phyloP scores from a whole-genome alignment of 2,329 filamentous ascomycete species.

The Tolypocladium sp. region DNA sequence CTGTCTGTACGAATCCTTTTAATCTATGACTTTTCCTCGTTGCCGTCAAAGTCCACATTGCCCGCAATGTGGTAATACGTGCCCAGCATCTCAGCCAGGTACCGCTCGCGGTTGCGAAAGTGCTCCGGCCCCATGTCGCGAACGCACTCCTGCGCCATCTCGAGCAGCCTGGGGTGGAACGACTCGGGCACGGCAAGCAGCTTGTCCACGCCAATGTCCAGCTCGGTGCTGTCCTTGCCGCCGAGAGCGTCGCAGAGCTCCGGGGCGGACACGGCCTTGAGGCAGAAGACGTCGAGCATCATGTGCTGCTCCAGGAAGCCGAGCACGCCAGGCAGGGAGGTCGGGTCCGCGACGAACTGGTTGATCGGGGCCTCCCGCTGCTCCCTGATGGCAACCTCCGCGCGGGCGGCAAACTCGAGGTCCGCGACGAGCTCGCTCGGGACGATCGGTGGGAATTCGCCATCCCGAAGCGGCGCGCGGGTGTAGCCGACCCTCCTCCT shows the following conservation, averaged over 20 bases:
- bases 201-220: conserved; percentile 4
- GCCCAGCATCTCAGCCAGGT: conserved; percentile 12
- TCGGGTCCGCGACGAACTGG: conserved; percentile 6
- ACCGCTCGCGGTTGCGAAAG: conserved; percentile 11
- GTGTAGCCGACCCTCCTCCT: conserved; percentile 34
- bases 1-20: not conserved
- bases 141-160: conserved; percentile 6
- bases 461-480: not conserved
- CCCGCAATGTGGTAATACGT: conserved; percentile 7
- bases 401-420: conserved; percentile 11
- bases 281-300: conserved; percentile 6
- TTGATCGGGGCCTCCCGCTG: conserved; percentile 1
- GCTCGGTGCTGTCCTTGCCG: not conserved
- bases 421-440: conserved; percentile 6
- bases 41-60: not conserved
- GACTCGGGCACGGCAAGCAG: conserved; percentile 7
- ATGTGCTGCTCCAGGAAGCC: conserved; percentile 7
- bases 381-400: conserved; percentile 3
- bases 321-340: conserved; percentile 5
- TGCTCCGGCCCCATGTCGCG: conserved; percentile 5
- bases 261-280: conserved; percentile 1
- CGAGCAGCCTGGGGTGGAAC: conserved; percentile 6
- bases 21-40: not conserved
- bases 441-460: not conserved
- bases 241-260: conserved; percentile 4